Evolutionary conservation across 164 flowering plant genomes (phyloP).

Genomic region (Chimonanthus salicifolius): DNA sequence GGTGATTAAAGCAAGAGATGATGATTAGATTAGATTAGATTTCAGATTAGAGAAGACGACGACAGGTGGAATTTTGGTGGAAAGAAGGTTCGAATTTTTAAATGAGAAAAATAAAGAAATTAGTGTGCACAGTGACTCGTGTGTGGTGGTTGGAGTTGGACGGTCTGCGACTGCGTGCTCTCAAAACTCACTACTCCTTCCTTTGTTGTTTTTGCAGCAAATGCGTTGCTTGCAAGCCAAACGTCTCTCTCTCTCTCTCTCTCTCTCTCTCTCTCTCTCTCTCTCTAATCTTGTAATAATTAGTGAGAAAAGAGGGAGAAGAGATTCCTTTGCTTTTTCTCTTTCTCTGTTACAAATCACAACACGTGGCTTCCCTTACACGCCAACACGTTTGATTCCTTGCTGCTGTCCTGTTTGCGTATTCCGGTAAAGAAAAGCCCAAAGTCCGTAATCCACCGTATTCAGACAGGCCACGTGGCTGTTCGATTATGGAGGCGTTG

Average conservation of each 20-base stretch:
- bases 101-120: too few relatives aligned
- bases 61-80: neutral
- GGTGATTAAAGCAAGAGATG: too few relatives aligned
- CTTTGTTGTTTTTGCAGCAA: neutral
- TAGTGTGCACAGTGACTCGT: too few relatives aligned
- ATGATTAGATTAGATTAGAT: too few relatives aligned
- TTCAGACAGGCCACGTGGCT: too few relatives aligned
- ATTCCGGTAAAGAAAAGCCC: neutral
- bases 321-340: constrained; percentile 1
- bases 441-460: too few relatives aligned
- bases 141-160: neutral
- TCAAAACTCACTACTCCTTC: neutral
- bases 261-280: neutral
- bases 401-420: neutral
- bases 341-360: neutral
- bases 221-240: constrained; percentile 5
- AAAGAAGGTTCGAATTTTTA: neutral
- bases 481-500: too few relatives aligned
- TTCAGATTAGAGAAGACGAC: neutral
- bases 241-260: neutral
- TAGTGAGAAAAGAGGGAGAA: neutral
- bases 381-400: neutral
- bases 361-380: neutral
- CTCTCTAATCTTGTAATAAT: neutral
- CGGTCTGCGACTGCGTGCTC: neutral